Conservation (phyloP, 176 grass and related monocot species). For the Neostapfia colusana region DNA sequence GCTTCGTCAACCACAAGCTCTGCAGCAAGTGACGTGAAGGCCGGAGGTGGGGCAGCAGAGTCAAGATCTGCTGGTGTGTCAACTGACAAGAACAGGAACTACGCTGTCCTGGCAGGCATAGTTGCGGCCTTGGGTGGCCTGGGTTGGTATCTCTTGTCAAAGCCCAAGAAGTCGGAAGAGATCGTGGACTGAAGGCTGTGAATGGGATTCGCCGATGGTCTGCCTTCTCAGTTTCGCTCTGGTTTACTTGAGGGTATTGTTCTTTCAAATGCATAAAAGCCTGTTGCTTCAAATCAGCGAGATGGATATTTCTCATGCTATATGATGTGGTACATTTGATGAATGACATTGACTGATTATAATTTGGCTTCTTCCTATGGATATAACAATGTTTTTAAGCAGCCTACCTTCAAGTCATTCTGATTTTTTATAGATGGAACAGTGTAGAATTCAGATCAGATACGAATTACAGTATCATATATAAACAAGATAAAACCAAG, state of each 20-base stretch:
- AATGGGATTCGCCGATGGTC: background rate
- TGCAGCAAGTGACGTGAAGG: conserved; percentile 33
- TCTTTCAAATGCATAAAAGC: conserved; percentile 4
- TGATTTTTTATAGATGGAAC: no score
- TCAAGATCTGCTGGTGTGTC: conserved; percentile 55
- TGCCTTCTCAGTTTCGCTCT: conserved; percentile 11
- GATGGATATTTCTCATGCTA: background rate
- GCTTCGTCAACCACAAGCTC: conserved; percentile 35
- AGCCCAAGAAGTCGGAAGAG: conserved; percentile 77
- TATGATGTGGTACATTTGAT: background rate
- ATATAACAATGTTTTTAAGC: no score
- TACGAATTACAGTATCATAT: no score
- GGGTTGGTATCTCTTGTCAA: conserved; percentile 85
- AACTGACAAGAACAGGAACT: conserved; percentile 75
- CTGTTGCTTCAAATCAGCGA: background rate
- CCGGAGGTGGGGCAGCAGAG: background rate
- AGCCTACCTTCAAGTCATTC: no score
- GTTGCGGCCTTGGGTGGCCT: conserved; percentile 56
- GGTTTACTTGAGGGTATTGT: conserved; percentile 23
- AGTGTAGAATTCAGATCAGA: no score
- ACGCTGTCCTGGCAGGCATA: conserved; percentile 67
- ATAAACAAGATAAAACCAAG: no score
- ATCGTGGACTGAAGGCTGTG: conserved; percentile 39
- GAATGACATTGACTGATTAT: background rate
- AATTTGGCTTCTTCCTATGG: no score